Evolutionary conservation across 2,329 filamentous ascomycete species (phyloP).

Genomic region (Trichophyton rubrum): DNA sequence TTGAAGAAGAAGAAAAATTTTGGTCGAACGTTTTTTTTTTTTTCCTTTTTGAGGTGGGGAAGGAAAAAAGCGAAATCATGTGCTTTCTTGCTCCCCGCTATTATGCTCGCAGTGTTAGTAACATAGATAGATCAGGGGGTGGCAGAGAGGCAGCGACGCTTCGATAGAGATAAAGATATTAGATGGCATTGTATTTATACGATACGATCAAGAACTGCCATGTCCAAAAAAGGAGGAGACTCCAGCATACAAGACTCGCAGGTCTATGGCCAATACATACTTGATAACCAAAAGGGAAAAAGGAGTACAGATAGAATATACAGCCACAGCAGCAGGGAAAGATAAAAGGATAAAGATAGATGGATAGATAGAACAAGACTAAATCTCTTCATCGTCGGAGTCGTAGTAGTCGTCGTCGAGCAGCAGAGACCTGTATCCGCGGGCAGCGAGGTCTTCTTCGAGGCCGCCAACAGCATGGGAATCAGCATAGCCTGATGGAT

Average conservation of each 20-base stretch:
- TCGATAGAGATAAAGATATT: background rate
- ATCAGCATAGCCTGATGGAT: slow-evolving; percentile 60
- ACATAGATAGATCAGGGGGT: background rate
- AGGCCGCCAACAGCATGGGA: slow-evolving; percentile 76
- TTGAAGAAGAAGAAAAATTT: slow-evolving; percentile 7
- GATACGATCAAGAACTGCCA: background rate
- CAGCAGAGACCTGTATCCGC: slow-evolving; percentile 64
- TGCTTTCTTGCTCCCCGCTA: background rate
- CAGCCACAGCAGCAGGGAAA: slow-evolving; percentile 1
- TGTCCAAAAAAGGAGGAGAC: background rate
- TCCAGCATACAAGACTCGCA: background rate
- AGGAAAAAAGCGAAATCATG: background rate
- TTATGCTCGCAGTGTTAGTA: background rate
- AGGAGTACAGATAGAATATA: slow-evolving; percentile 6
- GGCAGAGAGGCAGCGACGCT: no score
- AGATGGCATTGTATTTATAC: background rate
- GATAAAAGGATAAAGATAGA: background rate
- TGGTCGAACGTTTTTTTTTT: background rate
- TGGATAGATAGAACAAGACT: background rate
- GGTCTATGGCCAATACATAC: background rate
- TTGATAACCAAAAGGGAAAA: background rate
- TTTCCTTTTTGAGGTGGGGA: slow-evolving; percentile 6
- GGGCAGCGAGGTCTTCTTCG: slow-evolving; percentile 72
- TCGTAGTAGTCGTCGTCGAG: slow-evolving; percentile 67
- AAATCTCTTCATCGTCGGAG: slow-evolving; percentile 48